These are phyloP conservation scores for Ceratobasidium sp. DNA, from an alignment of 1,284 basidiomycete species.

Conservation along the genomic window DNA sequence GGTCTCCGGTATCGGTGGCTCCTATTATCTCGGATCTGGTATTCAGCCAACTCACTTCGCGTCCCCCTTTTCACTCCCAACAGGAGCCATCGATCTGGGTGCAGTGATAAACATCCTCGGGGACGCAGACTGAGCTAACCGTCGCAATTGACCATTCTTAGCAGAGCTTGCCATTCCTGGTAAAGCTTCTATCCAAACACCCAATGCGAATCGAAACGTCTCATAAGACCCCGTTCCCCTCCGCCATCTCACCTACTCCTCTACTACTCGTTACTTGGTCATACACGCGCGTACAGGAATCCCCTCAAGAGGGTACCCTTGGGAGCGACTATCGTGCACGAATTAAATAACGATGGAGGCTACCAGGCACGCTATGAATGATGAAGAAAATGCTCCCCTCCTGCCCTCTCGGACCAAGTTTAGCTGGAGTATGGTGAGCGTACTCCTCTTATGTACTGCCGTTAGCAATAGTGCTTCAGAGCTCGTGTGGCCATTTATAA, in stretches of 20 bases:
- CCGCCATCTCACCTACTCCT: too few relatives aligned
- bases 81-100: too few relatives aligned
- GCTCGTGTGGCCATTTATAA: constrained; percentile 35
- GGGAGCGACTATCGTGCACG: too few relatives aligned
- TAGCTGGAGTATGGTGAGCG: constrained; percentile 9
- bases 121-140: too few relatives aligned
- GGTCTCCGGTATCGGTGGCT: too few relatives aligned
- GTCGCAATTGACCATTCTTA: background rate
- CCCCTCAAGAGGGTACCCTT: too few relatives aligned
- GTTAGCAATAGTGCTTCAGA: constrained; percentile 19
- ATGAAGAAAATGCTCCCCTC: constrained; percentile 6
- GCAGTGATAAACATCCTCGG: too few relatives aligned
- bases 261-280: background rate
- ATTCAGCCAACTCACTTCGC: too few relatives aligned
- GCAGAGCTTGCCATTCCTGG: background rate
- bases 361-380: background rate
- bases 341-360: background rate
- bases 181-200: background rate
- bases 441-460: constrained; percentile 4
- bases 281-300: background rate
- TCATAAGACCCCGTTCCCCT: too few relatives aligned
- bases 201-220: background rate
- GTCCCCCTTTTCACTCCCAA: too few relatives aligned
- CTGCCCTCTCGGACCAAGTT: background rate
- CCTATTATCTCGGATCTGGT: too few relatives aligned